Percentiles rank a stretch among this genome's conserved stretches.
phyloP scores from a whole-genome alignment of 164 flowering plant genomes.

The Taxillus chinensis region DNA sequence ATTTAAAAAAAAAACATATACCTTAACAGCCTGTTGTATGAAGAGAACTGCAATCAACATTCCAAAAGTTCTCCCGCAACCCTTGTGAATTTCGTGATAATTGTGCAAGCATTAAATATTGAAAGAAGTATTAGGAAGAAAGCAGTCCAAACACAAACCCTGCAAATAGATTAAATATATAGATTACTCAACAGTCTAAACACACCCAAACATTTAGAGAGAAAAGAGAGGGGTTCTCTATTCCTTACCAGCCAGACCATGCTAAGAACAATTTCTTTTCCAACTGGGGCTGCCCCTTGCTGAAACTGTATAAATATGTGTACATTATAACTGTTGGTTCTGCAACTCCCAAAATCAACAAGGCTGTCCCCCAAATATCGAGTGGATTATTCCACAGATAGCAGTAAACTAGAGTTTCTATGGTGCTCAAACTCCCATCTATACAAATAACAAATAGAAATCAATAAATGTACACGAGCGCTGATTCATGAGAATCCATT shows the following conservation, averaged over 20 bases:
- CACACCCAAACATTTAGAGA: too few relatives aligned
- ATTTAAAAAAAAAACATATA: slow-evolving; percentile 3
- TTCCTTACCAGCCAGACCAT: slow-evolving; percentile 50
- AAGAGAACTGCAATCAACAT: slow-evolving; percentile 50
- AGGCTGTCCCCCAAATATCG: slow-evolving; percentile 60
- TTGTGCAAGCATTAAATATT: slow-evolving; percentile 42
- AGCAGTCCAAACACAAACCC: slow-evolving; percentile 64
- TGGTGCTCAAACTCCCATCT: slow-evolving; percentile 56
- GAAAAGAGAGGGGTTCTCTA: too few relatives aligned
- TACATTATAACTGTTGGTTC: slow-evolving; percentile 72
- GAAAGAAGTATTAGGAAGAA: slow-evolving; percentile 39
- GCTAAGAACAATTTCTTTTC: slow-evolving; percentile 41
- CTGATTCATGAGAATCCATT: background rate
- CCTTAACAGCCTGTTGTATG: slow-evolving; percentile 48
- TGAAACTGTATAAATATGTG: slow-evolving; percentile 38
- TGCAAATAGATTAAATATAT: slow-evolving; percentile 5
- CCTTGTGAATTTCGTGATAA: slow-evolving; percentile 47
- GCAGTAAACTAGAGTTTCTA: slow-evolving; percentile 53
- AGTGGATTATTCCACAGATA: slow-evolving; percentile 52
- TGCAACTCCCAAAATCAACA: slow-evolving; percentile 54
- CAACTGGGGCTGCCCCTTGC: slow-evolving; percentile 23
- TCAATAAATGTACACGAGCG: background rate
- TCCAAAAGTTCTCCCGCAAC: slow-evolving; percentile 61
- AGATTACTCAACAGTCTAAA: too few relatives aligned
- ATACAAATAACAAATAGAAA: background rate